Evolutionary conservation across 495 filamentous ascomycete species (phyloP).

Genomic region (Pseudoneurospora amorphoporcata): DNA sequence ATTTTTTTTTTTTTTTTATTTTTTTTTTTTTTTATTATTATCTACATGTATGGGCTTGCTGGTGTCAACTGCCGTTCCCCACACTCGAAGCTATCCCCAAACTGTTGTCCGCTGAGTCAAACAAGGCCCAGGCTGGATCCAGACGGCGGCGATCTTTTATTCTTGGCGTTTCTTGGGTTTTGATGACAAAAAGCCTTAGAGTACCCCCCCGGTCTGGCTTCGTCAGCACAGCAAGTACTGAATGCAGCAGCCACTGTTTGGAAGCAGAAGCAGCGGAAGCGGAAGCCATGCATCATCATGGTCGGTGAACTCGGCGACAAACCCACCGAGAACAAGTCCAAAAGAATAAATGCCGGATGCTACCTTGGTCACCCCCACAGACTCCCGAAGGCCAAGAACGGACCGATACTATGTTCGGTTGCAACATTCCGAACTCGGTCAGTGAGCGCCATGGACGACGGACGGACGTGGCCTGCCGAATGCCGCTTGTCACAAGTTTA

Average conservation of each 20-base stretch:
- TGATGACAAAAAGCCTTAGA: neutral
- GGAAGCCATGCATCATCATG: neutral
- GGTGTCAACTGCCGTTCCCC: neutral
- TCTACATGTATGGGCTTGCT: neutral
- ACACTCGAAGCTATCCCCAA: neutral
- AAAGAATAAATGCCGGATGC: neutral
- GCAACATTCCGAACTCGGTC: neutral
- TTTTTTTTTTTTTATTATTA: too few relatives aligned
- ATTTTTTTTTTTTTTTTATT: too few relatives aligned
- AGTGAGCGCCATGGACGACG: neutral
- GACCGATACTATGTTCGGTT: neutral
- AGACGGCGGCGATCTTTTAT: neutral
- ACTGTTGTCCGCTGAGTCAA: neutral
- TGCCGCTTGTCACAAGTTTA: neutral
- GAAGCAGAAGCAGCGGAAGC: too few relatives aligned
- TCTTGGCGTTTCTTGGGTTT: neutral
- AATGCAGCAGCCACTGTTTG: neutral
- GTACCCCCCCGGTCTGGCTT: neutral
- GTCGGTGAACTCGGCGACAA: neutral
- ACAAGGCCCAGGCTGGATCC: neutral
- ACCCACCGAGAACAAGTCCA: neutral
- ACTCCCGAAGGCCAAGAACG: neutral
- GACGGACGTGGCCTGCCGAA: neutral
- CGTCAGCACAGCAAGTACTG: neutral
- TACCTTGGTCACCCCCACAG: neutral